Conservation (phyloP, 1,284 basidiomycete species). For the Xerocomus minutiporus region DNA sequence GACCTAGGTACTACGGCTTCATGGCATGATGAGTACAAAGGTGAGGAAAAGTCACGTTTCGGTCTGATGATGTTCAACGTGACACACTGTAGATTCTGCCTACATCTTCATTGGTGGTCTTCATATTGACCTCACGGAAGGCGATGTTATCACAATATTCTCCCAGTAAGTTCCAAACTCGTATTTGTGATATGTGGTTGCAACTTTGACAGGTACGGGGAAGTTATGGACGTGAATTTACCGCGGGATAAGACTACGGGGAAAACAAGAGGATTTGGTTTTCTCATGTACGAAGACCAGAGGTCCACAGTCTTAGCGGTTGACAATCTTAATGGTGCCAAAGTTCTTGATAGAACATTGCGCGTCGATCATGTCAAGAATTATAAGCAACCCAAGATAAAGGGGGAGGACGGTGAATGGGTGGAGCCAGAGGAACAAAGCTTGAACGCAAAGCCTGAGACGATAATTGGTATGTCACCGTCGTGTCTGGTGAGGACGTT, state of each 20-base stretch:
- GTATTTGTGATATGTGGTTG: not conserved
- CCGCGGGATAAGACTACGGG: constrained; percentile 90
- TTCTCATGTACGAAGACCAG: constrained; percentile 99
- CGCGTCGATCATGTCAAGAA: constrained; percentile 93
- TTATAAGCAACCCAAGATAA: constrained; percentile 83
- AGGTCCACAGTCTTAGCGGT: constrained; percentile 93
- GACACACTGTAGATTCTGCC: constrained; percentile 68
- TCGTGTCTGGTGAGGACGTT: constrained; percentile 1
- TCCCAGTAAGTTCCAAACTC: constrained; percentile 73
- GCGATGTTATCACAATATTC: constrained; percentile 96
- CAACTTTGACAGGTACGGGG: constrained; percentile 70
- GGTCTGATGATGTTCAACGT: constrained; percentile 4
- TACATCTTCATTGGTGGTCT: constrained; percentile 93
- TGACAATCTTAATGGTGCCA: constrained; percentile 96
- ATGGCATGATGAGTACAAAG: constrained; percentile 97
- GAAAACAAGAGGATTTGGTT: constrained; percentile 88
- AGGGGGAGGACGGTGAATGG: constrained; percentile 85
- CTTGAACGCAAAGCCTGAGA: constrained; percentile 77
- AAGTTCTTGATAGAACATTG: constrained; percentile 80
- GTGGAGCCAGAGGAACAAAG: constrained; percentile 81
- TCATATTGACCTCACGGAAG: constrained; percentile 85
- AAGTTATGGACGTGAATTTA: constrained; percentile 92
- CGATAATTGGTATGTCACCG: constrained; percentile 54
- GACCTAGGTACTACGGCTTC: constrained; percentile 74
- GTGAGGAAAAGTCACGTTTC: constrained; percentile 33